Conservation (phyloP, 73 alveolate genomes). For the Breviolum minutum region DNA sequence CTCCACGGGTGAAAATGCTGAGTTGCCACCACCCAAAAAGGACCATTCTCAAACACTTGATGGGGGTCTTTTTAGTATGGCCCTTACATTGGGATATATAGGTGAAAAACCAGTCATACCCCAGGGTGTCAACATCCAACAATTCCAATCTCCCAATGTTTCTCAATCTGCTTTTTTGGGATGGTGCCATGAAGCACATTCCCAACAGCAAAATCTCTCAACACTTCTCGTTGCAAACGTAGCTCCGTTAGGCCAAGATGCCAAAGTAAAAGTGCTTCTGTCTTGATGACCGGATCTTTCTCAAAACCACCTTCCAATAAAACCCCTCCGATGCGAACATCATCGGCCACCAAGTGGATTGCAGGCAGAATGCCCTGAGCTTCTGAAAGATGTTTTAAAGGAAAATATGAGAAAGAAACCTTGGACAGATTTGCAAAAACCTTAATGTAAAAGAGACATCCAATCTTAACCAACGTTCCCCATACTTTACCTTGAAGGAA, state of each 20-base stretch:
- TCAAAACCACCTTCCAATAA: conserved; percentile 41
- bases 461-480: too few species aligned
- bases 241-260: neutral
- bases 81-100: too few species aligned
- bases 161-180: neutral
- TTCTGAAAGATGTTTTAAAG: neutral
- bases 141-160: neutral
- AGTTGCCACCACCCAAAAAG: too few species aligned
- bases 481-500: too few species aligned
- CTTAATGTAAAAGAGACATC: too few species aligned
- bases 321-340: conserved; percentile 25
- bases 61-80: too few species aligned
- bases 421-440: too few species aligned
- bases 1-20: too few species aligned
- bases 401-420: too few species aligned
- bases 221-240: neutral
- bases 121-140: neutral
- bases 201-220: neutral
- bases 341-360: neutral
- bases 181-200: neutral
- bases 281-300: neutral
- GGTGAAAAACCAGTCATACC: too few species aligned
- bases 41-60: too few species aligned
- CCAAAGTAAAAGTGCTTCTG: conserved; percentile 19
- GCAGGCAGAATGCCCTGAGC: conserved; percentile 27